phyloP scores from a whole-genome alignment of 371 early-diverging fungal species.

The Rhizopus delemar region DNA sequence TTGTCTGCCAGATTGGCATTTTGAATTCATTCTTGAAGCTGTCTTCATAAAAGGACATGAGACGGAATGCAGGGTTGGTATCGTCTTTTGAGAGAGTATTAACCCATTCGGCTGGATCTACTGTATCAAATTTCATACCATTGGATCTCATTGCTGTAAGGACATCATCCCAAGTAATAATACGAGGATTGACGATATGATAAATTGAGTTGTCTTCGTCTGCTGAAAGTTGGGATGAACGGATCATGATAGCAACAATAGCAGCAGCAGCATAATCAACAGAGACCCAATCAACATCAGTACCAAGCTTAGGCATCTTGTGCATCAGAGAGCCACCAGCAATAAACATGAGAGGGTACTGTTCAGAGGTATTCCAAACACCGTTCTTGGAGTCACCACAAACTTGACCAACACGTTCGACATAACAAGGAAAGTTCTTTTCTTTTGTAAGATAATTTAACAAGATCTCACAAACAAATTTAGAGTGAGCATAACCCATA shows the following conservation, averaged over 20 bases:
- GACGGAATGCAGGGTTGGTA: constrained; percentile 34
- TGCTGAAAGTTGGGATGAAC: constrained; percentile 16
- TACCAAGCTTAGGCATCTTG: constrained; percentile 28
- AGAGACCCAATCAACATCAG: constrained; percentile 40
- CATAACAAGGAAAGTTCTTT: constrained; percentile 38
- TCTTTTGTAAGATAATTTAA: constrained; percentile 27
- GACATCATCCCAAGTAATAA: constrained; percentile 26
- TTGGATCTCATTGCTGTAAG: constrained; percentile 22
- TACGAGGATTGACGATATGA: constrained; percentile 41
- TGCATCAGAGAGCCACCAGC: constrained; percentile 37
- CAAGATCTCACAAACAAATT: constrained; percentile 41
- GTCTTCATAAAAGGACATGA: constrained; percentile 35
- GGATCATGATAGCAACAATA: constrained; percentile 35
- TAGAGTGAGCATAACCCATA: constrained; percentile 48
- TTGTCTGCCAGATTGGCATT: constrained; percentile 34
- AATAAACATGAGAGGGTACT: constrained; percentile 41
- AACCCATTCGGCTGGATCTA: constrained; percentile 32
- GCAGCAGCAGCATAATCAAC: constrained; percentile 34
- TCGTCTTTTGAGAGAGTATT: constrained; percentile 27
- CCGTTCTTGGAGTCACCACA: constrained; percentile 42
- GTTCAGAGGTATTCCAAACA: constrained; percentile 47
- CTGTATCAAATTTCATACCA: constrained; percentile 33
- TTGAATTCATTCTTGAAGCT: constrained; percentile 16
- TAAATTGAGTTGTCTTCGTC: constrained; percentile 13
- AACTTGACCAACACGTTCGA: constrained; percentile 50